Percentiles rank a stretch among this genome's conserved stretches.
These are phyloP conservation scores for Hanseniaspora gamundiae DNA, from an alignment of 1,139 yeast genomes.

Conservation along the genomic window DNA sequence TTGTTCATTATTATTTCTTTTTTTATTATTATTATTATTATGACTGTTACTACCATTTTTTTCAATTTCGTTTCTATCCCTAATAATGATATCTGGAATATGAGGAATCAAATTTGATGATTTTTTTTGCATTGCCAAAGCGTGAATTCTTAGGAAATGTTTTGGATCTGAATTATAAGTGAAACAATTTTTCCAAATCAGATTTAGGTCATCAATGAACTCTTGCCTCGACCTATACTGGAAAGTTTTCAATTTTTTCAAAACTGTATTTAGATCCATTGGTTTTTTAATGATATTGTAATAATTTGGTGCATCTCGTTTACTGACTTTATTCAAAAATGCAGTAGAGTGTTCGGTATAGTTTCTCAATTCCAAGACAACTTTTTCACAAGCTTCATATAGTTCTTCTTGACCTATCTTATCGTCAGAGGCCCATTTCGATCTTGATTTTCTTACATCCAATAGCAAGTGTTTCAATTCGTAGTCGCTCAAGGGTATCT, in stretches of 20 bases:
- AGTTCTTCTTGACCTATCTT: conserved; percentile 93
- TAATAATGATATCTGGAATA: conserved; percentile 76
- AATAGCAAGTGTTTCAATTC: conserved; percentile 76
- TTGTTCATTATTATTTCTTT: conserved; percentile 16
- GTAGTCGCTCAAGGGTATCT: conserved; percentile 62
- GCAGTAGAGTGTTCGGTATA: conserved; percentile 96
- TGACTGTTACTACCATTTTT: too few relatives aligned
- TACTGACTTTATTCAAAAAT: conserved; percentile 84
- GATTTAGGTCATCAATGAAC: conserved; percentile 85
- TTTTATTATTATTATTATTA: conserved; percentile 17
- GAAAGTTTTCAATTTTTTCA: conserved; percentile 73
- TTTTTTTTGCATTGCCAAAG: conserved; percentile 90
- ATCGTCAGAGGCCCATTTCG: conserved; percentile 95
- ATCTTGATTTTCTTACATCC: conserved; percentile 89
- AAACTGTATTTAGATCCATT: conserved; percentile 91
- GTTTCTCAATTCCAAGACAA: conserved; percentile 76
- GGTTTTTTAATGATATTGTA: conserved; percentile 82
- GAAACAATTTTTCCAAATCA: conserved; percentile 91
- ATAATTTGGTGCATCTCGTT: conserved; percentile 95
- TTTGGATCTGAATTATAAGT: conserved; percentile 92
- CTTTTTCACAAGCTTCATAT: conserved; percentile 95
- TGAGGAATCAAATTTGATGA: conserved; percentile 64
- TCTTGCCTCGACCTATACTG: conserved; percentile 77
- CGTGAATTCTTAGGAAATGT: conserved; percentile 84
- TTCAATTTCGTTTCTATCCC: conserved; percentile 78